Evolutionary conservation across 2,329 filamentous ascomycete species (phyloP), one percentile per base, ranked within the genome.

Genomic region (Clonostachys rosea): DNA sequence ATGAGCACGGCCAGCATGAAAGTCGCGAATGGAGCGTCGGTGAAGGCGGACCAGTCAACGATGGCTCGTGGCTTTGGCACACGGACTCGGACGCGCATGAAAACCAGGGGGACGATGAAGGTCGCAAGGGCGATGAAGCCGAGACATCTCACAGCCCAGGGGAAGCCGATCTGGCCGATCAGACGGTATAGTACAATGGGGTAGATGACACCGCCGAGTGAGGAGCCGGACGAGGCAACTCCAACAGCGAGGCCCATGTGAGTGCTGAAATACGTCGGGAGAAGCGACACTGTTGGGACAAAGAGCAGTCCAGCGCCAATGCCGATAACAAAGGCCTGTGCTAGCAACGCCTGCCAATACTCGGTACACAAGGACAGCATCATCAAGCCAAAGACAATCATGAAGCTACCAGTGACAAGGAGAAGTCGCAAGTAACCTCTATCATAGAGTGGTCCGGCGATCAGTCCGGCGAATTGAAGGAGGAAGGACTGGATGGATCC

Each of bases 181-280:
- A 3, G 80, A 63, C 3, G 85, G 59, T 78, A 67, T 49, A 84
- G 79, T 14, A 74, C 63, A 9, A 76, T 66, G 1, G 77, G 76
- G 45, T 78, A 81, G 5, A 80, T 58, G 30, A 81, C 63, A 2
- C 75, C 75, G 4, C 77, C 76, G 3, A 79, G 67, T 5, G 74
- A 75, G 40, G 73, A 76, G 1, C 82, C 81, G 1, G 72, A 75
- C 0, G 79, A 79, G 1, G 77, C 75, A 2, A 84, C 60, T 0
- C 81, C 81, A 40, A 83, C 75, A 0, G 78, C 80, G 4, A 86
- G 61, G 0, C 70, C 73, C 44, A 76, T 69, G 43, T 68, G 70
- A 35, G 67, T 71, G 18, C 67, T 66, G 58, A 86, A 86, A 53
- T 82, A 84, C 35, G 79, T 76, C 1, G 79, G 73, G 2, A 86